Evolutionary conservation across 495 filamentous ascomycete genomes (phyloP), one percentile per base, ranked within the genome.

Genomic region (Penicillium arizonense): DNA sequence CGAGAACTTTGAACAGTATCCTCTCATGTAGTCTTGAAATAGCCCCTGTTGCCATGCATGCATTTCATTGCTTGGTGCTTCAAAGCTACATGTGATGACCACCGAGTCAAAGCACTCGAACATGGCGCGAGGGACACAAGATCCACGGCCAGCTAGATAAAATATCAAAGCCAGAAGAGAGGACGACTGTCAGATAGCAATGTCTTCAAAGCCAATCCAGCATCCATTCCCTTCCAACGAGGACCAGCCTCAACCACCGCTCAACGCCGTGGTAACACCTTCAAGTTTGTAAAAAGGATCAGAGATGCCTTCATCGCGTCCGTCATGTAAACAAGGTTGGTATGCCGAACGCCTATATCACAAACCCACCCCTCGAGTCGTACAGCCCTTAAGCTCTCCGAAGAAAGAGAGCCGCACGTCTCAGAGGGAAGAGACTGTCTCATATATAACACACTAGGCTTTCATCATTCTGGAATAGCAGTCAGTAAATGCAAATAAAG

Each of bases 291-390:
- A 44, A 54, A 60, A 59, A 57, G 65, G 71, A 55, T 97, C 94
- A 97, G 94, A 97, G 91, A 91, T 96, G 90, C 90, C 86, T 82
- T 88, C 81, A 85, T 88, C 82, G 91, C 95, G 93, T 96, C 87
- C 91, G 91, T 88, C 63, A 77, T 78, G 76, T 88, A 95, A 96
- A 61, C 89, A 96, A 96, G 92, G 84, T 86, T 52, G 76, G 81
- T 96, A 94, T 97, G 94, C 90, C 92, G 91, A 91, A 96, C 95
- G 90, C 95, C 83, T 80, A 87, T 90, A 82, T 98, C 94, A 98
- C 78, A 75, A 83, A 89, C 80, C 82, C 85, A 61, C 77, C 77
- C 71, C 75, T 73, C 75, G 82, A 72, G 67, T 84, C 78, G 67
- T 69, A 80, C 82, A 83, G 89, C 91, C 94, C 82, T 95, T 96